Conservation (phyloP, 768 basidiomycete genomes). For the Serendipita sp. region DNA sequence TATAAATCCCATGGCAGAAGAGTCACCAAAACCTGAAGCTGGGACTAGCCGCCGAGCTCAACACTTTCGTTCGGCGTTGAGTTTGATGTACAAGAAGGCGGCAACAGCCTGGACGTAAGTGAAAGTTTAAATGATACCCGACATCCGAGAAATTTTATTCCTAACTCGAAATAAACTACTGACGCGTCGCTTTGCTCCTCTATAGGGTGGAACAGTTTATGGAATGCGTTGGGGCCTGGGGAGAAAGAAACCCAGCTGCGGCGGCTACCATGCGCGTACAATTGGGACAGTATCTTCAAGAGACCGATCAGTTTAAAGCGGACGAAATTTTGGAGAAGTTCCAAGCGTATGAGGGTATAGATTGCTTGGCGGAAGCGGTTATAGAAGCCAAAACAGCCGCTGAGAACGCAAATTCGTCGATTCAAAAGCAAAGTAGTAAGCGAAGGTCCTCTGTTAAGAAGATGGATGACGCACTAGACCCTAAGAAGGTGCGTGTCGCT, state of each 20-base stretch:
- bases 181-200: neutral
- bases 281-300: neutral
- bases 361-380: constrained; percentile 51
- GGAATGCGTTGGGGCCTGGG: neutral
- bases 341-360: constrained; percentile 50
- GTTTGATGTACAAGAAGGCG: neutral
- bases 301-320: constrained; percentile 26
- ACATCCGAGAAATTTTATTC: neutral
- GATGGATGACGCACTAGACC: neutral
- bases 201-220: neutral
- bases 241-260: neutral
- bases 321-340: constrained; percentile 56
- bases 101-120: constrained; percentile 2
- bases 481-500: neutral
- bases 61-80: constrained; percentile 1
- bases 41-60: neutral
- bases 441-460: neutral
- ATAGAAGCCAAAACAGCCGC: constrained; percentile 39
- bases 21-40: neutral
- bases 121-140: neutral
- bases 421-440: neutral
- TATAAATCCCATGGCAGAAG: neutral
- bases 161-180: neutral
- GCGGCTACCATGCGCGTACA: constrained; percentile 2
- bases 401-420: neutral